Evolutionary conservation across 805 yeast genomes (phyloP).

Genomic region (Candida coquimbonensis): DNA sequence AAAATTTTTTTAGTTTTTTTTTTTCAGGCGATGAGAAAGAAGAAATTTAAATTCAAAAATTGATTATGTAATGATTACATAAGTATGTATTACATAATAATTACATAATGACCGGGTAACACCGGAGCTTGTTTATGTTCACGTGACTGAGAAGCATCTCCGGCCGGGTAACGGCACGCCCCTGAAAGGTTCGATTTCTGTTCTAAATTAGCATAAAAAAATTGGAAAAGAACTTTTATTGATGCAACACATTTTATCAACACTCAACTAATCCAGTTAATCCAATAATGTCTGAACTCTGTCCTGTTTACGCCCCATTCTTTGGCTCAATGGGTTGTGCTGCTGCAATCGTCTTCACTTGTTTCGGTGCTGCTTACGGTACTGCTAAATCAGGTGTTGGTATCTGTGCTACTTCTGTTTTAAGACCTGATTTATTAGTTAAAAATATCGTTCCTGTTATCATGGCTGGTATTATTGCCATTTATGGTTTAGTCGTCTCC

Average conservation of each 20-base stretch:
- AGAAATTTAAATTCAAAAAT: no score
- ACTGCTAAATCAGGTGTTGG: constrained; percentile 99
- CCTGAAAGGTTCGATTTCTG: not conserved
- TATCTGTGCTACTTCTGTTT: constrained; percentile 95
- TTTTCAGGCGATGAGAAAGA: no score
- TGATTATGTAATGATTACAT: no score
- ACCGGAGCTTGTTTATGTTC: no score
- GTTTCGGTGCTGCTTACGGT: constrained; percentile 98
- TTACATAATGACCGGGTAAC: no score
- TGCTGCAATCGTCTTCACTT: constrained; percentile 96
- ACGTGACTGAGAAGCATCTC: no score
- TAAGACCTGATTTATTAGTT: constrained; percentile 93
- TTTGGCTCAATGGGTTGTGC: constrained; percentile 99
- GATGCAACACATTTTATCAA: not conserved
- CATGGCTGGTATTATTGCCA: constrained; percentile 99
- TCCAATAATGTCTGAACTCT: constrained; percentile 12
- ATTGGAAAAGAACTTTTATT: not conserved
- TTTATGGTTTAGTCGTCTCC: constrained; percentile 94
- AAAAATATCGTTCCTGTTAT: constrained; percentile 94
- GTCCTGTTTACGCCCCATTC: constrained; percentile 66
- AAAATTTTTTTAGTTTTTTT: not conserved
- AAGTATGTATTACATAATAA: no score
- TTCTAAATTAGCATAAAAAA: not conserved
- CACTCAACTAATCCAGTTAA: not conserved
- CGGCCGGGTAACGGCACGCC: not conserved